These are phyloP conservation scores for Phylloporus sp. DNA, from an alignment of 768 basidiomycete species.

Conservation along the genomic window DNA sequence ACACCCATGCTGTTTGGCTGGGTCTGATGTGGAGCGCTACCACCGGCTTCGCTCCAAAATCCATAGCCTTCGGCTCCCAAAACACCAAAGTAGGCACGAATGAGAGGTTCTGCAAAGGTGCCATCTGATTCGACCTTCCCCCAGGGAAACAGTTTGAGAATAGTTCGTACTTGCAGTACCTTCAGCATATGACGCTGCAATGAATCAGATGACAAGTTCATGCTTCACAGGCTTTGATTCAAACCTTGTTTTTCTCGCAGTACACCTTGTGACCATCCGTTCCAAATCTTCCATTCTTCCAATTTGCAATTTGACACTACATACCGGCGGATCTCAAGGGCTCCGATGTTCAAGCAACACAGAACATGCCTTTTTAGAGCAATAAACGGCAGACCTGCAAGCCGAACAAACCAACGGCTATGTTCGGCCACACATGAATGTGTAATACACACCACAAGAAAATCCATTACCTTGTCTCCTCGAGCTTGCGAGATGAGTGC, in stretches of 20 bases:
- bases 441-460: background rate
- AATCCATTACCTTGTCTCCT: constrained; percentile 19
- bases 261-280: constrained; percentile 31
- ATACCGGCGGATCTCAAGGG: constrained; percentile 2
- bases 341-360: background rate
- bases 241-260: constrained; percentile 35
- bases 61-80: constrained; percentile 39
- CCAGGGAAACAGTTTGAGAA: constrained; percentile 40
- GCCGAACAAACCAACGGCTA: constrained; percentile 28
- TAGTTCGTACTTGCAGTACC: constrained; percentile 30
- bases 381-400: constrained; percentile 30
- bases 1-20: constrained; percentile 15
- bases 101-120: constrained; percentile 33
- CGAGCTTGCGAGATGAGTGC: constrained; percentile 2
- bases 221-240: background rate
- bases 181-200: constrained; percentile 36
- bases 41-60: constrained; percentile 40
- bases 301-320: constrained; percentile 35
- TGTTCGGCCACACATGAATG: background rate
- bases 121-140: constrained; percentile 41
- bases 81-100: constrained; percentile 35
- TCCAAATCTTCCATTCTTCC: constrained; percentile 31
- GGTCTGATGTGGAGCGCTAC: constrained; percentile 29
- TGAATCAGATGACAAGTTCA: background rate
- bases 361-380: constrained; percentile 24